Evolutionary conservation across 345 rosid species (phyloP), one percentile per base, ranked within the genome.

Genomic region (Salix dunnii): DNA sequence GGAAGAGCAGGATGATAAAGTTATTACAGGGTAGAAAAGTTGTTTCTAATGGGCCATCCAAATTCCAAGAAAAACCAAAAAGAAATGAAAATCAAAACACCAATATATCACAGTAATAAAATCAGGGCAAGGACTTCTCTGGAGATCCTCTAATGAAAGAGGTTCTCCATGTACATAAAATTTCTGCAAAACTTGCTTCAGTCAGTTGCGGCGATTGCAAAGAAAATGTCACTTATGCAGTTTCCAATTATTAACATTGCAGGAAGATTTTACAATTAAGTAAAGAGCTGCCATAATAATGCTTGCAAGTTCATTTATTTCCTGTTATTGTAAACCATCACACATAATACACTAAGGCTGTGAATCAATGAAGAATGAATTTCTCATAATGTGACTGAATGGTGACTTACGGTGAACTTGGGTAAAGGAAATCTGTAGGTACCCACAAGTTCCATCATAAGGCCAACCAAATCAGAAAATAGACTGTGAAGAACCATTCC

Each of bases 401-500:
- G 69, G 25, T 48, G 71, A 84, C 98, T 88, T 81, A 94, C 97
- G 7, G 94, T 91, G 83, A 91, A 94, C 84, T 92, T 94, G 16
- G 98, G 98, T 76, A 94, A 79, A 74, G 91, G 94, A 70, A 91
- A 73, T 79, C 90, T 92, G 82, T 88, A 92, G 11, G 93, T 91
- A 77, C 92, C 98, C 46, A 91, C 97, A 17, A 94, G 91, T 85
- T 91, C 97, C 93, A 91, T 85, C 96, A 94, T 94, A 86, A 94
- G 83, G 81, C 92, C 96, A 80, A 94, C 96, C 88, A 94, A 88
- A 88, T 90, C 90, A 65, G 97, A 91, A 82, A 94, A 94, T 58
- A 97, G 94, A 80, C 93, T 92, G 78, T 94, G 97, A 76, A 94
- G 90, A 86, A 94, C 95, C 88, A 92, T 90, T 87, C 98, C 98